phyloP scores from a whole-genome alignment of 106 monocot genomes.

The Dendrobium officinale region DNA sequence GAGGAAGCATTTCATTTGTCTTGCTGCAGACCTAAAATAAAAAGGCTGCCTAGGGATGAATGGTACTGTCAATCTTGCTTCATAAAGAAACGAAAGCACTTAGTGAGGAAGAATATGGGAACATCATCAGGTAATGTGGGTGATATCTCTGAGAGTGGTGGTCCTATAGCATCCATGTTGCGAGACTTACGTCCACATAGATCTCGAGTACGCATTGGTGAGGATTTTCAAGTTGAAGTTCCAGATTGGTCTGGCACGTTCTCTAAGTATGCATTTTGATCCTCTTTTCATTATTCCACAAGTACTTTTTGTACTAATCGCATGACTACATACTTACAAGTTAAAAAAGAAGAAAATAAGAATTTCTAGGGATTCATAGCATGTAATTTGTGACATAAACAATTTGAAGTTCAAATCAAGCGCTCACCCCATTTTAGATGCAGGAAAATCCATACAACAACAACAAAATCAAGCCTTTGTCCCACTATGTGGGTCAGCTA shows the following conservation, averaged over 20 bases:
- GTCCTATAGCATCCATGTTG: conserved; percentile 58
- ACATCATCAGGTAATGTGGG: conserved; percentile 15
- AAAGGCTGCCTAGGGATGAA: conserved; percentile 34
- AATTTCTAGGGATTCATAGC: neutral
- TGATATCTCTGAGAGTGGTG: conserved; percentile 12
- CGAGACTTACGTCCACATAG: conserved; percentile 30
- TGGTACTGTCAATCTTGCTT: conserved; percentile 78
- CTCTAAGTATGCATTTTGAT: conserved; percentile 42
- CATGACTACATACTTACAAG: neutral
- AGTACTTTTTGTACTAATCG: neutral
- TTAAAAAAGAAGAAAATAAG: conserved; percentile 6
- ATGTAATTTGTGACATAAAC: neutral
- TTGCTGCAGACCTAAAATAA: conserved; percentile 52
- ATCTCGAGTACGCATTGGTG: conserved; percentile 53
- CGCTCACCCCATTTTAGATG: neutral
- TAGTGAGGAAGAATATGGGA: conserved; percentile 9
- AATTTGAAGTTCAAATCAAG: neutral
- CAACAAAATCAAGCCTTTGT: no score
- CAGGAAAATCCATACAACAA: neutral
- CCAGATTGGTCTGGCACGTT: conserved; percentile 47
- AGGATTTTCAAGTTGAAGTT: conserved; percentile 67
- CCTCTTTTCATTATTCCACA: neutral
- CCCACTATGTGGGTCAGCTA: no score
- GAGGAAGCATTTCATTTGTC: conserved; percentile 78
- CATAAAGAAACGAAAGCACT: conserved; percentile 40